Percentiles rank a stretch among this genome's conserved stretches.
These are phyloP conservation scores for Didymella pinodella DNA, from an alignment of 2,329 filamentous ascomycete species.

Conservation along the genomic window DNA sequence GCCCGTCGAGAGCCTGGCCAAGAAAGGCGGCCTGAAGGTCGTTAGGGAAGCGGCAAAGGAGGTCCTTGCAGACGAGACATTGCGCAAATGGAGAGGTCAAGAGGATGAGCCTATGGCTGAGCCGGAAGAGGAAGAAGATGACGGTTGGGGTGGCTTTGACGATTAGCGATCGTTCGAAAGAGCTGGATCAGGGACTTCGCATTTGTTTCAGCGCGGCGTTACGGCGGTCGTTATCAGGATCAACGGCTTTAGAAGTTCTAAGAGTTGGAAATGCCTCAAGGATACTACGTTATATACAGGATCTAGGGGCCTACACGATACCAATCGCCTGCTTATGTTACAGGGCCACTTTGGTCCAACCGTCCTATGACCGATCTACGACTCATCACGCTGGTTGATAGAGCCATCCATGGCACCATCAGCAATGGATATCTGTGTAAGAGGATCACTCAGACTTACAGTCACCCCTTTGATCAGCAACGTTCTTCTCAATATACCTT, in stretches of 20 bases:
- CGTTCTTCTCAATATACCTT: constrained; percentile 26
- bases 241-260: constrained; percentile 1
- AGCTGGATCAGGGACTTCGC: constrained; percentile 4
- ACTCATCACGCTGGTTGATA: constrained; percentile 15
- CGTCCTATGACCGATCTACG: neutral
- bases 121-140: constrained; percentile 60
- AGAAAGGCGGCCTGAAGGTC: constrained; percentile 70
- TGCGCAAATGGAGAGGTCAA: constrained; percentile 67
- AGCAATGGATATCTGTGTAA: neutral
- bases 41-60: constrained; percentile 75
- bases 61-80: constrained; percentile 74
- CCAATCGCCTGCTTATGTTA: neutral
- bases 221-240: constrained; percentile 11
- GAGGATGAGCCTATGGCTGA: constrained; percentile 48
- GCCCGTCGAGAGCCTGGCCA: constrained; percentile 65
- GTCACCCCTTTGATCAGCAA: constrained; percentile 12
- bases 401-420: constrained; percentile 19
- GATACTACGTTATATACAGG: neutral
- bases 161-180: constrained; percentile 57
- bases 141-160: constrained; percentile 74
- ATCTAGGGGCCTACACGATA: neutral
- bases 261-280: neutral
- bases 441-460: constrained; percentile 15
- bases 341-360: neutral
- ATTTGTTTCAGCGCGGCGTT: constrained; percentile 44